Evolutionary conservation across 352 stramenopile genomes (phyloP).

Genomic region (Phytopythium sindhum): DNA sequence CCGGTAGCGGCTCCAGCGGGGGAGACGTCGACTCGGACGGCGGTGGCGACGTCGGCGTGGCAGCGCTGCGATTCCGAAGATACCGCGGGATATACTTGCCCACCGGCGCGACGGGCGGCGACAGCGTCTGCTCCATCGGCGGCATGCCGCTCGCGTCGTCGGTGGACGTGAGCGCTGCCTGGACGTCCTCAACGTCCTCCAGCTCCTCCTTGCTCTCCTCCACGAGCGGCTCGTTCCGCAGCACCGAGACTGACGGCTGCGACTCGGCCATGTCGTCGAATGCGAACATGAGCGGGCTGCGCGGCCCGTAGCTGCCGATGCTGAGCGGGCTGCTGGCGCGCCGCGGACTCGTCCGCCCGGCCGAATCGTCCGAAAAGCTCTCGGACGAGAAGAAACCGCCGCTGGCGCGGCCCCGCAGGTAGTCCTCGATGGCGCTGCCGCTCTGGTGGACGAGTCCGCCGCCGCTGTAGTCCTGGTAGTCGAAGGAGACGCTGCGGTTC

Average conservation of each 20-base stretch:
- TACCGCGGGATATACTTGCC: slow-evolving; percentile 78
- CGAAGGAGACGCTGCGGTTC: slow-evolving; percentile 75
- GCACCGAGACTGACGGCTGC: slow-evolving; percentile 11
- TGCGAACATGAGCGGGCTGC: slow-evolving; percentile 74
- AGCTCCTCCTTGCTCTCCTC: slow-evolving; percentile 25
- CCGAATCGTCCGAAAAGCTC: slow-evolving; percentile 62
- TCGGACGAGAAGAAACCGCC: slow-evolving; percentile 39
- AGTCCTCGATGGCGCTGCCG: slow-evolving; percentile 40
- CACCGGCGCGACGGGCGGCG: slow-evolving; percentile 37
- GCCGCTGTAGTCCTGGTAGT: slow-evolving; percentile 61
- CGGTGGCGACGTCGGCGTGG: slow-evolving; percentile 34
- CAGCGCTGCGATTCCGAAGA: slow-evolving; percentile 60
- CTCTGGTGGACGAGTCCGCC: slow-evolving; percentile 17
- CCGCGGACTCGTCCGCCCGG: slow-evolving; percentile 43
- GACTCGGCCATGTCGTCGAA: slow-evolving; percentile 63
- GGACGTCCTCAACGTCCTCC: slow-evolving; percentile 9
- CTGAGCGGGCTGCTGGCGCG: slow-evolving; percentile 55
- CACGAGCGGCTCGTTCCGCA: slow-evolving; percentile 9
- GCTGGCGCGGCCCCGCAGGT: slow-evolving; percentile 46
- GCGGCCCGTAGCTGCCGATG: slow-evolving; percentile 53
- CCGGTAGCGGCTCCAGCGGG: slow-evolving; percentile 27
- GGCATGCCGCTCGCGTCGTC: slow-evolving; percentile 19
- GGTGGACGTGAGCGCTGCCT: slow-evolving; percentile 7
- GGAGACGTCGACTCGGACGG: slow-evolving; percentile 27
- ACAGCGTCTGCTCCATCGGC: slow-evolving; percentile 47